Base-by-base conservation (phyloP, 768 basidiomycete genomes). In the Trametes gibbosa region DNA sequence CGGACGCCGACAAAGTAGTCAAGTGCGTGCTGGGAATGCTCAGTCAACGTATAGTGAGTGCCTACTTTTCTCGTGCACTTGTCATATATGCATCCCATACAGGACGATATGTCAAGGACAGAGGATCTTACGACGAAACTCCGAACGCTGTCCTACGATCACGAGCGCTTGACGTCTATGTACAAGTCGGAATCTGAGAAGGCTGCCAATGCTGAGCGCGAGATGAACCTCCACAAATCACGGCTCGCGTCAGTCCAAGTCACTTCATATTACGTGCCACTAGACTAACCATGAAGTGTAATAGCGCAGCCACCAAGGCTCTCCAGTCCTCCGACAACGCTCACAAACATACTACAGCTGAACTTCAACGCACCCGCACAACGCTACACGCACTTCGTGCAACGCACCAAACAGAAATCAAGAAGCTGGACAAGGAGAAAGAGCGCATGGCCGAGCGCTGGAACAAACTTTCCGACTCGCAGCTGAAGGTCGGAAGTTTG, bases 1-100 rank as follows among this genome's bases (percentile, higher is more conserved):
- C 78, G 3, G 79, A 87, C 34, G 76, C 79, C 17, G 84, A 87
- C 19, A 74, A 74, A 23, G 73, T 86, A 23, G 80, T 86, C 3
- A 92, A 89, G 70, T 92, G 90, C 71, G 64, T 95, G n/a, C 74
- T 92, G 5, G 79, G 80, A 1, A 80, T 95, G 79, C 76, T 95
- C 42, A 78, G 86, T 56, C 89, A 92, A 71, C 76, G 92, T 66
- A 76, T 90, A 69, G 92, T 94, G 68, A 60, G 89, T 80, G 29
- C 5, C 39, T 46, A 34, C 19, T 9, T 49, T 27, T 2, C 3
- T 17, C 24, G 21, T n/a, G 6, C 14, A 1, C 29, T 23, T 8
- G 9, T 21, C 24, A 8, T 23, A 37, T 1, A 54, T 34, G 16
- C 23, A 25, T 23, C 4, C 9, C 12, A 23, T 39, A 19, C 62